Percentiles rank a stretch among this genome's conserved stretches.
These are phyloP conservation scores for Aspergillus niger DNA, from an alignment of 2,329 filamentous ascomycete genomes.

Conservation along the genomic window DNA sequence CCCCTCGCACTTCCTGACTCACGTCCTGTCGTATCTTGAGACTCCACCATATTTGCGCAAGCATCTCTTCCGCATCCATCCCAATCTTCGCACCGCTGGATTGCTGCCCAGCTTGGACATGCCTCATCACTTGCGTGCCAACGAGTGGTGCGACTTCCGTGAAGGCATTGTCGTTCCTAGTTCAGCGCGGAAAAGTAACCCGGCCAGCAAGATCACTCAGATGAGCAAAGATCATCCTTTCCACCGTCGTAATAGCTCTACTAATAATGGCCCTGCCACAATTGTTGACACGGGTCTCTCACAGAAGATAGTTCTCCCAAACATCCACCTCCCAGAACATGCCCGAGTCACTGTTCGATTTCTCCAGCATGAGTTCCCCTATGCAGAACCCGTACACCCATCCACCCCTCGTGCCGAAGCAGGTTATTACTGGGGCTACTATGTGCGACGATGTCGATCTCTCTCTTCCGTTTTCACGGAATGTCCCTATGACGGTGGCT, in stretches of 20 bases:
- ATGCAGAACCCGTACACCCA: slow-evolving; percentile 66
- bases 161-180: slow-evolving; percentile 67
- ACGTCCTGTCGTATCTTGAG: slow-evolving; percentile 79
- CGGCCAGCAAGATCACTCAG: background rate
- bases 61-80: slow-evolving; percentile 73
- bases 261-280: background rate
- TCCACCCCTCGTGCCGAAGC: slow-evolving; percentile 69
- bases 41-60: slow-evolving; percentile 80
- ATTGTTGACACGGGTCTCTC: background rate
- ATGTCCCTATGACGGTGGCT: background rate
- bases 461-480: slow-evolving; percentile 70
- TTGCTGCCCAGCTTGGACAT: slow-evolving; percentile 77
- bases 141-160: slow-evolving; percentile 77
- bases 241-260: background rate
- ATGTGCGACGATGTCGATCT: slow-evolving; percentile 64
- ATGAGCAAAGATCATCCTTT: background rate
- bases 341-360: background rate
- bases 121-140: slow-evolving; percentile 75
- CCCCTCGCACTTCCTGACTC: slow-evolving; percentile 52
- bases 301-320: background rate
- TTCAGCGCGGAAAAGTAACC: background rate
- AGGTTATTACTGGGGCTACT: slow-evolving; percentile 87
- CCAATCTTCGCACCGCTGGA: slow-evolving; percentile 73
- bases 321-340: background rate
- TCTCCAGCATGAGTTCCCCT: background rate